Conservation (phyloP, 2,329 filamentous ascomycete genomes). For the Verticillium tricorpus region DNA sequence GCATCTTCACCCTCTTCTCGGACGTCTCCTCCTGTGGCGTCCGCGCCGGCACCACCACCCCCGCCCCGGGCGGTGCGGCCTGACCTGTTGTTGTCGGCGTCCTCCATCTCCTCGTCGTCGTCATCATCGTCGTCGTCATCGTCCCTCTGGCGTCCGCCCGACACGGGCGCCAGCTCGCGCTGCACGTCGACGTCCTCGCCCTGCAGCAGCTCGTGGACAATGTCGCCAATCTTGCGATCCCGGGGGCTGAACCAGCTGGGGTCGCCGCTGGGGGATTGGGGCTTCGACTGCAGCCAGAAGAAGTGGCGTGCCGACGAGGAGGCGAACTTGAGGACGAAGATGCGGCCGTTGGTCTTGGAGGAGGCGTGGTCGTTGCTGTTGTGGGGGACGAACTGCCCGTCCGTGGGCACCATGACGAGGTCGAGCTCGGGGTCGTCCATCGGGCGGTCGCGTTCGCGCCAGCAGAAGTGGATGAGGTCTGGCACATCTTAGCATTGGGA, state of each 20-base stretch:
- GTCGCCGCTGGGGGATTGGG: slow-evolving; percentile 65
- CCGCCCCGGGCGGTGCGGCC: slow-evolving; percentile 53
- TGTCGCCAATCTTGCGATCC: slow-evolving; percentile 81
- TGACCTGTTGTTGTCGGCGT: slow-evolving; percentile 63
- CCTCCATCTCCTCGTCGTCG: slow-evolving; percentile 74
- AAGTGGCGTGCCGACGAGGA: slow-evolving; percentile 88
- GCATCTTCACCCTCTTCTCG: slow-evolving; percentile 84
- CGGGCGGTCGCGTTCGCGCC: slow-evolving; percentile 73
- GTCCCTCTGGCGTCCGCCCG: slow-evolving; percentile 33
- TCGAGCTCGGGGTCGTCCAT: slow-evolving; percentile 76
- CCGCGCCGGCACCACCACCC: slow-evolving; percentile 78
- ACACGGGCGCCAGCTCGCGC: slow-evolving; percentile 62
- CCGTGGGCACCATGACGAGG: slow-evolving; percentile 87
- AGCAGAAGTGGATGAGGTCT: slow-evolving; percentile 96
- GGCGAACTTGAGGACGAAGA: slow-evolving; percentile 89
- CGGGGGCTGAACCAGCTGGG: slow-evolving; percentile 77
- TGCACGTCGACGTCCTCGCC: slow-evolving; percentile 83
- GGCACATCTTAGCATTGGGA: neutral
- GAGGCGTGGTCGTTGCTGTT: slow-evolving; percentile 47
- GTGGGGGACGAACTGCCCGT: slow-evolving; percentile 84
- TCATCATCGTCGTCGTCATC: slow-evolving; percentile 52
- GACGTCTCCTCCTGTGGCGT: slow-evolving; percentile 85
- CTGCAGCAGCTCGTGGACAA: slow-evolving; percentile 79
- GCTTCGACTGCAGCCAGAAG: slow-evolving; percentile 95
- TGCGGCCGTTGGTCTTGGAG: slow-evolving; percentile 75